Base-by-base conservation (phyloP, 179 eudicot genomes). In the Amaranthus tricolor region DNA sequence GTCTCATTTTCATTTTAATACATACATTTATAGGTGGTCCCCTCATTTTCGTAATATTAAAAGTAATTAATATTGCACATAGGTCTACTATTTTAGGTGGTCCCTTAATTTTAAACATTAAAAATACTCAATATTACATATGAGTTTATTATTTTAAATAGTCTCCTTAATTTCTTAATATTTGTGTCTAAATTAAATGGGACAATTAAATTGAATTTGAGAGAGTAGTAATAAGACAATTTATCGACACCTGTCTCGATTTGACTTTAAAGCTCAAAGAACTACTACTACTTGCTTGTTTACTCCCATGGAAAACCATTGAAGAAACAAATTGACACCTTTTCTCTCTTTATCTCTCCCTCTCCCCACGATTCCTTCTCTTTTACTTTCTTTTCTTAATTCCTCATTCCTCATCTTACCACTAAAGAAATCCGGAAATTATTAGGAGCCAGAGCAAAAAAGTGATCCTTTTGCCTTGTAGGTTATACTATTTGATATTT, bases 201-300 rank as follows among this genome's bases (percentile, higher is more conserved):
- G n/a, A n/a, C n/a, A n/a, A n/a, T n/a, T n/a, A n/a, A n/a, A n/a
- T n/a, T n/a, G n/a, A n/a, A n/a, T n/a, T n/a, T n/a, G n/a, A n/a
- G n/a, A n/a, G n/a, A n/a, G n/a, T n/a, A n/a, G n/a, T n/a, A n/a
- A n/a, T n/a, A n/a, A n/a, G n/a, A n/a, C n/a, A n/a, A n/a, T n/a
- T n/a, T n/a, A 68, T 21, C 45, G 31, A 68, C 71, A 68, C 71
- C 58, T 68, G 71, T 68, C 58, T 52, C 15, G 43, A 68, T 21
- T 52, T 51, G 19, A 68, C 16, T 51, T 68, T 8, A 31, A 31
- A 31, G 40, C 40, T 31, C 43, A 7, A 49, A 44, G 21, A 44
- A 64, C 15, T 19, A n/a, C 21, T 55, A 66, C 10, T 1, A 31
- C 40, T 31, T 31, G 40, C 40, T 31, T 31, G 40, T 31, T 31